Evolutionary conservation across 208 protist species (phyloP).

Genomic region (Trypanosoma platydactyli): DNA sequence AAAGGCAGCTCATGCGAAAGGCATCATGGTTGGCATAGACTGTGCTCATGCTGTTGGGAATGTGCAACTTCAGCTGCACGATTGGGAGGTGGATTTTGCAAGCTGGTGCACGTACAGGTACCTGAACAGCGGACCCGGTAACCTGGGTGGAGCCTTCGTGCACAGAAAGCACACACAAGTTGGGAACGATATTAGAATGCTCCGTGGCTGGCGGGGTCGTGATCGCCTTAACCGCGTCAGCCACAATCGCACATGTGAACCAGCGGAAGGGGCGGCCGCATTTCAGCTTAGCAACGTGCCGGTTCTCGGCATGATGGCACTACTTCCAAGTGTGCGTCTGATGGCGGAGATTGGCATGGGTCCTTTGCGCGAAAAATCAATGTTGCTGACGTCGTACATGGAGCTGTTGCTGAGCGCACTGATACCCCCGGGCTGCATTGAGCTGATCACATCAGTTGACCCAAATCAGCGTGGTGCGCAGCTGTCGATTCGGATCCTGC

Average conservation of each 20-base stretch:
- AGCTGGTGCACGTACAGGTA: slow-evolving; percentile 97
- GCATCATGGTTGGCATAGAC: slow-evolving; percentile 91
- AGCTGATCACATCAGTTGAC: slow-evolving; percentile 88
- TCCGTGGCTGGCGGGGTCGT: slow-evolving; percentile 93
- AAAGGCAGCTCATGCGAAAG: slow-evolving; percentile 70
- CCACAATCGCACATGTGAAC: slow-evolving; percentile 63
- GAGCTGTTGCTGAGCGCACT: slow-evolving; percentile 83
- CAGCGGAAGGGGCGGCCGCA: slow-evolving; percentile 61
- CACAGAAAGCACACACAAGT: slow-evolving; percentile 78
- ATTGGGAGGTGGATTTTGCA: slow-evolving; percentile 96
- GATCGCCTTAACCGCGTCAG: slow-evolving; percentile 71
- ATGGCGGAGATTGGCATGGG: slow-evolving; percentile 81
- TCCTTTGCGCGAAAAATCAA: slow-evolving; percentile 78
- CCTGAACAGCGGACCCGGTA: slow-evolving; percentile 93
- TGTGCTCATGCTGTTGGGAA: slow-evolving; percentile 95
- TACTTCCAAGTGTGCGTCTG: slow-evolving; percentile 84
- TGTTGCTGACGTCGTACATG: slow-evolving; percentile 89
- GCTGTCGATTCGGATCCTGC: slow-evolving; percentile 83
- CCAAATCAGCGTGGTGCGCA: slow-evolving; percentile 83
- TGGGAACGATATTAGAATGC: slow-evolving; percentile 39
- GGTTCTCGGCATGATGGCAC: slow-evolving; percentile 58
- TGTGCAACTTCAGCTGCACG: slow-evolving; percentile 91
- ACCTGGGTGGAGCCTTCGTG: slow-evolving; percentile 90
- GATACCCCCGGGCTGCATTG: slow-evolving; percentile 50
- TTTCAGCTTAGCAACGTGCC: slow-evolving; percentile 84